Conservation (phyloP, 441 rosid species). For the Adansonia rubrostipa region DNA sequence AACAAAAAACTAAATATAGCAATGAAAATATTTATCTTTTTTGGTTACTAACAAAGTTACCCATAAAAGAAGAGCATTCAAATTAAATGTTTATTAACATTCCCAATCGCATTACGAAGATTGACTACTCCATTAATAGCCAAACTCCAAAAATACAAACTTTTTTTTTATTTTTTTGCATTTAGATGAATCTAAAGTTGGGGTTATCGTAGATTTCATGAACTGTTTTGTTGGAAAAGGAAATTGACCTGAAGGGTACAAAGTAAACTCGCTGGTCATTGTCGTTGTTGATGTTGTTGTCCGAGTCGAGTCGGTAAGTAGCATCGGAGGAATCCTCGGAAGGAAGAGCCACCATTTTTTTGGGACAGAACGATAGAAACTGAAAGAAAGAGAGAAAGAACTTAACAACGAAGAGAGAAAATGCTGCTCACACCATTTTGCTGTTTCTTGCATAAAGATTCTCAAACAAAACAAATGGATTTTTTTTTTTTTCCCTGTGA, state of each 20-base stretch:
- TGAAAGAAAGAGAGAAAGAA: not conserved
- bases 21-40: not conserved
- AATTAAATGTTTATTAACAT: not conserved
- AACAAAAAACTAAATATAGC: not conserved
- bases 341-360: slow-evolving; percentile 35
- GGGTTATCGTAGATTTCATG: slow-evolving; percentile 22
- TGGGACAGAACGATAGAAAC: not conserved
- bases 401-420: slow-evolving; percentile 20
- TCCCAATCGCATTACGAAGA: not conserved
- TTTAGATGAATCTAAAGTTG: slow-evolving; percentile 1
- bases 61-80: not conserved
- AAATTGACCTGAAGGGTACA: slow-evolving; percentile 74
- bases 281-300: slow-evolving; percentile 29
- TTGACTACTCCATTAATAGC: not conserved
- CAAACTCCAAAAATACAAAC: not conserved
- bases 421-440: slow-evolving; percentile 32
- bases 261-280: slow-evolving; percentile 89
- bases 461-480: too few species aligned
- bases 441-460: not conserved
- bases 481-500: too few species aligned
- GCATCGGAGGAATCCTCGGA: slow-evolving; percentile 58
- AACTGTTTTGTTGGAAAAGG: slow-evolving; percentile 24
- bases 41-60: not conserved
- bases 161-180: not conserved
- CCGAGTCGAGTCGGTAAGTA: slow-evolving; percentile 58